A percentile compares a stretch with the other conserved stretches of the same genome.
These are phyloP conservation scores for Lactifluus volemus DNA, from an alignment of 768 basidiomycete species.

Conservation along the genomic window DNA sequence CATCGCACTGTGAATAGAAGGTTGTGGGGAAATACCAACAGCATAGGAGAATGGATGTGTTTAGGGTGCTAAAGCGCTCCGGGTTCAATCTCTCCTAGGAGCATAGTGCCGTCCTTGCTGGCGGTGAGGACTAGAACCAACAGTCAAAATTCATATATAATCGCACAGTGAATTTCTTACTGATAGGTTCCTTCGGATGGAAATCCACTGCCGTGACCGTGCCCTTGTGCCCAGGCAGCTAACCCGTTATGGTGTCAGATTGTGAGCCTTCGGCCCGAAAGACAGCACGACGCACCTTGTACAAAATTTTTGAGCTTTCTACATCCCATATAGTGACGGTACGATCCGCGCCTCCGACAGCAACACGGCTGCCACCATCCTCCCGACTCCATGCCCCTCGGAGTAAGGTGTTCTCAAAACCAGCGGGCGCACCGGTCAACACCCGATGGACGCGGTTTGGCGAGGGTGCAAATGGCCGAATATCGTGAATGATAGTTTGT, in stretches of 20 bases:
- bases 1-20: conserved; percentile 14
- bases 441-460: conserved; percentile 74
- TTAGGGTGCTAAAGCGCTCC: conserved; percentile 23
- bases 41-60: background rate
- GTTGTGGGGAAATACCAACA: background rate
- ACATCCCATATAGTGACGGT: conserved; percentile 86
- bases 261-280: background rate
- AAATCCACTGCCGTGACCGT: conserved; percentile 95
- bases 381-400: conserved; percentile 82
- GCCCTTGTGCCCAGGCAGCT: conserved; percentile 95
- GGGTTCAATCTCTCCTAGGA: conserved; percentile 84
- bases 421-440: conserved; percentile 80
- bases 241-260: background rate
- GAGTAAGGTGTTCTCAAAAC: conserved; percentile 86
- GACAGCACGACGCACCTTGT: conserved; percentile 52
- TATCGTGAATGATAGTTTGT: conserved; percentile 81
- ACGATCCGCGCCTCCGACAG: conserved; percentile 85
- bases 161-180: conserved; percentile 38
- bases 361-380: conserved; percentile 72
- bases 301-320: conserved; percentile 62
- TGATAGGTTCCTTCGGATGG: conserved; percentile 92
- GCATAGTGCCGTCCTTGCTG: conserved; percentile 89
- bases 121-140: conserved; percentile 65
- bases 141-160: background rate
- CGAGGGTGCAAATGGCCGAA: conserved; percentile 87